These are phyloP conservation scores for Hanseniaspora occidentalis DNA, from an alignment of 805 yeast genomes.

Conservation along the genomic window DNA sequence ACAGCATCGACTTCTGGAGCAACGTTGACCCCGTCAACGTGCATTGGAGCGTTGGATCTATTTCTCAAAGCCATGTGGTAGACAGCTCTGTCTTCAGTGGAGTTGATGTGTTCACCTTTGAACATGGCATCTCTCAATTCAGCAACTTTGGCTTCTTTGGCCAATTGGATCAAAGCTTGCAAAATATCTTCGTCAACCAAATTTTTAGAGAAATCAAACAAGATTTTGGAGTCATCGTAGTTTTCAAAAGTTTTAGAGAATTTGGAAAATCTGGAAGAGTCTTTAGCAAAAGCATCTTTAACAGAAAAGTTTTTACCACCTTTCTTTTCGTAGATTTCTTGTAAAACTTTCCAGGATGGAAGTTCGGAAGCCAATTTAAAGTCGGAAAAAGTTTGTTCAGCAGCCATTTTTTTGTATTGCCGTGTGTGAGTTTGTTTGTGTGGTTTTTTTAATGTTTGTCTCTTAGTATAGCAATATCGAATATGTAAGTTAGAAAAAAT, in stretches of 20 bases:
- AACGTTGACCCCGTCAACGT: conserved; percentile 81
- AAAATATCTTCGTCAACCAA: conserved; percentile 78
- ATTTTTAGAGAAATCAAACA: conserved; percentile 94
- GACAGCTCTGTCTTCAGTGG: conserved; percentile 94
- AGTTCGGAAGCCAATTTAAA: conserved; percentile 59
- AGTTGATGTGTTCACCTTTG: conserved; percentile 85
- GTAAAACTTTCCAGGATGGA: conserved; percentile 75
- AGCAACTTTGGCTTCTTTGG: conserved; percentile 84
- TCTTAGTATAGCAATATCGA: background rate
- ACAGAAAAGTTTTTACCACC: conserved; percentile 63
- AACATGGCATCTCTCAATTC: conserved; percentile 83
- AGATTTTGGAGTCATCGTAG: conserved; percentile 76
- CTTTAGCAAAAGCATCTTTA: conserved; percentile 63
- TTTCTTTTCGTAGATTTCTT: conserved; percentile 48
- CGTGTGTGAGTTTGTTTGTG: conserved; percentile 1
- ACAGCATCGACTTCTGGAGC: conserved; percentile 87
- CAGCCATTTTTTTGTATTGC: conserved; percentile 9
- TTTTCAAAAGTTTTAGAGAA: conserved; percentile 69
- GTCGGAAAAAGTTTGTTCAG: conserved; percentile 27
- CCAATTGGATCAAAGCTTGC: conserved; percentile 55
- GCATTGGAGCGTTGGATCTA: conserved; percentile 72
- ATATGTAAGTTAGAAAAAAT: background rate
- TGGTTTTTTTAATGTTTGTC: background rate
- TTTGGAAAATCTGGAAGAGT: conserved; percentile 63
- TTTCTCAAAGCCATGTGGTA: conserved; percentile 95